Evolutionary conservation across 805 yeast species (phyloP), one percentile per base, ranked within the genome.

Genomic region (Nakazawaea anatomiae): DNA sequence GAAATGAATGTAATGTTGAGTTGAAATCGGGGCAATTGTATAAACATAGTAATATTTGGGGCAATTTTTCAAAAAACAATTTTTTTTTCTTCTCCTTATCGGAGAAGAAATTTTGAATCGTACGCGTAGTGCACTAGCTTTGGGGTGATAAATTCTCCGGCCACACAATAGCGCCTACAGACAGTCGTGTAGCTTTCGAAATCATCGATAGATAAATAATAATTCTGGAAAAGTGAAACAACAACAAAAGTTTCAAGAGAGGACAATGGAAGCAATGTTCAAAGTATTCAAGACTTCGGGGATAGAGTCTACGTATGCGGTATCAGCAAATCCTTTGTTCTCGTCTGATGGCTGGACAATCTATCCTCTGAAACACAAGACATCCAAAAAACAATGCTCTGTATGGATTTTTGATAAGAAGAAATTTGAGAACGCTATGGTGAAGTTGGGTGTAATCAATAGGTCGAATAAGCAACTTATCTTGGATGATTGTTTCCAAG

Each of bases 351-450:
- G 91, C 18, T 91, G 97, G 97, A 67, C 83, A 6, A 81, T 91
- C 0, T 87, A 80, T 60, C 89, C 92, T 1, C 97, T 92, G n/a
- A 86, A 85, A 55, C 85, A 83, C 51, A 79, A 80, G 56, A 70
- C 77, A 29, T 70, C 80, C 1, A 83, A 83, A 38, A 74, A 79
- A 44, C 67, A 73, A 52, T 96, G 82, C 1, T 87, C 96, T 2
- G 95, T 92, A 9, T 90, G 94, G 68, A 83, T 87, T 32, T 87
- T 90, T 60, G 96, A 87, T 64, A 91, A 90, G 70, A 80, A 83
- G 61, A 82, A 80, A 50, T 80, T 87, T 56, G 91, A 87, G 56
- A 64, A 76, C 6, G 69, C 70, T 50, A 63, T 90, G 29, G 55
- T 68, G 11, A 70, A 79, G 51, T 70, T 80, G 39, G 82, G 83